Conservation (phyloP, 257 asterid species). For the Catharanthus roseus region DNA sequence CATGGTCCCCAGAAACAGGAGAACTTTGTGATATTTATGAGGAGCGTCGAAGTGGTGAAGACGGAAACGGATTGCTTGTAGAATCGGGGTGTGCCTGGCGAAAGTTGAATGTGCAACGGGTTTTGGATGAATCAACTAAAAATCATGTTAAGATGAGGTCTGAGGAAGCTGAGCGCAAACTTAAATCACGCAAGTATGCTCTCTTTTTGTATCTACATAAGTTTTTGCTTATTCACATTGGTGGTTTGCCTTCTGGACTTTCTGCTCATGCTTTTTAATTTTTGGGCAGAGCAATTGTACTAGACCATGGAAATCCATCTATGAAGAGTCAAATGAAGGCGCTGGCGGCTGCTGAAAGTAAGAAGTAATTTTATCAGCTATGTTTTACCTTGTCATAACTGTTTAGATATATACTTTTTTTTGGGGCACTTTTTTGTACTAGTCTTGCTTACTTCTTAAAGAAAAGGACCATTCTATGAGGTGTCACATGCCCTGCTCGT, state of each 20-base stretch:
- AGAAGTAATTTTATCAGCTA: constrained; percentile 18
- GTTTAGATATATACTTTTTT: background rate
- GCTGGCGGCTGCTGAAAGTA: constrained; percentile 76
- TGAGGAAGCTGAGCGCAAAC: constrained; percentile 87
- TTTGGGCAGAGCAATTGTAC: constrained; percentile 77
- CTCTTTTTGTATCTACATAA: constrained; percentile 12
- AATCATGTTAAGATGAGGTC: constrained; percentile 90
- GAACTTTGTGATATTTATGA: constrained; percentile 91
- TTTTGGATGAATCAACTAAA: constrained; percentile 83
- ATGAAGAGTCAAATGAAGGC: constrained; percentile 74
- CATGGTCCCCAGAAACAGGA: constrained; percentile 87
- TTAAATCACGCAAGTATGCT: constrained; percentile 69
- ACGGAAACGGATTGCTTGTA: constrained; percentile 77
- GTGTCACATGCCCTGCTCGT: background rate
- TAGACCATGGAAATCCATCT: constrained; percentile 72
- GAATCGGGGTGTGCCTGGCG: constrained; percentile 94
- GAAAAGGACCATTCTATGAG: background rate
- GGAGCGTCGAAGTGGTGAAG: constrained; percentile 85
- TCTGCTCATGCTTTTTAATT: constrained; percentile 15
- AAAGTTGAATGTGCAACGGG: constrained; percentile 87
- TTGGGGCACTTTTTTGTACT: background rate
- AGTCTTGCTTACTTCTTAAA: background rate
- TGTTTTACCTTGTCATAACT: background rate
- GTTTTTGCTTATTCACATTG: background rate
- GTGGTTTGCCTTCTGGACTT: background rate